Percentiles rank a stretch among this genome's conserved stretches.
These are phyloP conservation scores for Malus hybrid DNA, from an alignment of 331 rosid species.

Conservation along the genomic window DNA sequence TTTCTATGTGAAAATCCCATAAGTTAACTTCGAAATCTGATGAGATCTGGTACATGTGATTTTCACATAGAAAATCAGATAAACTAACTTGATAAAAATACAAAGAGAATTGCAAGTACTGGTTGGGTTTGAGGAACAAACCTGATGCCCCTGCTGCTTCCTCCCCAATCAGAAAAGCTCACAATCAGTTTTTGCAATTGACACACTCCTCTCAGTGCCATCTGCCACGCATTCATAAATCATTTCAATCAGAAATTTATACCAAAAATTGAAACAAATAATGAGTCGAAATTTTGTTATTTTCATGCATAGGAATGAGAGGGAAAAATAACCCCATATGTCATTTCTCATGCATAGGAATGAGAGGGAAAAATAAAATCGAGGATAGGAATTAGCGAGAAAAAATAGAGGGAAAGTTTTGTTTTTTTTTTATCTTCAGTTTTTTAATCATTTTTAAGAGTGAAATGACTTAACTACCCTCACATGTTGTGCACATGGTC, in stretches of 20 bases:
- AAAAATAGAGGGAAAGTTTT: too few species aligned
- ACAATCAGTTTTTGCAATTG: slow-evolving; percentile 66
- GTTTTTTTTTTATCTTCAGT: too few species aligned
- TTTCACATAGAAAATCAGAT: neutral
- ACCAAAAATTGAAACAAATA: neutral
- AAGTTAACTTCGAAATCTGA: neutral
- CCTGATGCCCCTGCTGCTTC: slow-evolving; percentile 89
- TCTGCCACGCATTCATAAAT: slow-evolving; percentile 5
- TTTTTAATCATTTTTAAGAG: too few species aligned
- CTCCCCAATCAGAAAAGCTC: slow-evolving; percentile 75
- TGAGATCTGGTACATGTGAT: too few species aligned
- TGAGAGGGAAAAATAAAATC: too few species aligned
- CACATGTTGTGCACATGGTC: too few species aligned
- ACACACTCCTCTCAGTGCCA: slow-evolving; percentile 87
- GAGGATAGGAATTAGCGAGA: too few species aligned
- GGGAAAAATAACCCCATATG: too few species aligned
- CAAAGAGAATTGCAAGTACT: neutral
- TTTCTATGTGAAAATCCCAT: neutral
- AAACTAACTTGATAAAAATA: neutral
- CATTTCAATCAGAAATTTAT: neutral
- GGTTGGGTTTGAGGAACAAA: slow-evolving; percentile 2
- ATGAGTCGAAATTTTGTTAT: neutral
- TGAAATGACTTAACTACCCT: too few species aligned
- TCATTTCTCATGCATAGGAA: too few species aligned
- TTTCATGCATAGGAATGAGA: too few species aligned